phyloP scores from a whole-genome alignment of 345 rosid species.

The Arabidopsis arenosa region DNA sequence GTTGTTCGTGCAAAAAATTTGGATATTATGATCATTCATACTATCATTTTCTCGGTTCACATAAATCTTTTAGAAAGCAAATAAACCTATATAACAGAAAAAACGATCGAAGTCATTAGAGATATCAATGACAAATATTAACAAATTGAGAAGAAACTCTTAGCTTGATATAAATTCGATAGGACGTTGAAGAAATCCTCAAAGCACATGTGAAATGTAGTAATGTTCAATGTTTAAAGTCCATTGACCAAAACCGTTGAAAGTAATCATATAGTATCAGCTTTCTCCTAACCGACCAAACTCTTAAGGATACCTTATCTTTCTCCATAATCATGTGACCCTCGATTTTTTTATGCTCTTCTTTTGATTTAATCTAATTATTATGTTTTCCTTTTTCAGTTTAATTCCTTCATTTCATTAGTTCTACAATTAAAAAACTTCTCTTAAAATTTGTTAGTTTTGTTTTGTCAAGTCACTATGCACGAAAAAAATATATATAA shows the following conservation, averaged over 20 bases:
- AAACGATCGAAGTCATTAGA: too few relatives aligned
- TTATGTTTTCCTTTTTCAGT: not conserved
- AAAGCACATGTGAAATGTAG: conserved; percentile 36
- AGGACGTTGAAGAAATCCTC: conserved; percentile 26
- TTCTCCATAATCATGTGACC: conserved; percentile 44
- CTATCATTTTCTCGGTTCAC: too few relatives aligned
- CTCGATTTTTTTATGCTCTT: conserved; percentile 36
- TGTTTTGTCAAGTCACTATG: too few relatives aligned
- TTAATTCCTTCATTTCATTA: not conserved
- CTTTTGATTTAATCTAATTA: conserved; percentile 13
- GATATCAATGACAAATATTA: not conserved
- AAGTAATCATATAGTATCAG: conserved; percentile 41
- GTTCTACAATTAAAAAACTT: not conserved
- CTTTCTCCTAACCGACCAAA: conserved; percentile 44
- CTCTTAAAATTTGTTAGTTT: too few relatives aligned
- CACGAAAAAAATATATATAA: too few relatives aligned
- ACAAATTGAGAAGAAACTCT: not conserved
- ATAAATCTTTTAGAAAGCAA: too few relatives aligned
- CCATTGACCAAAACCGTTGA: conserved; percentile 44
- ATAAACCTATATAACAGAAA: too few relatives aligned
- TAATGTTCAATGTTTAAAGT: conserved; percentile 24
- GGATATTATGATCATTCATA: too few relatives aligned
- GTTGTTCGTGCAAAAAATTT: too few relatives aligned
- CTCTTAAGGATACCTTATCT: conserved; percentile 37
- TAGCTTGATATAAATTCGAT: conserved; percentile 7